phyloP scores from a whole-genome alignment of 139 green algal species.

The Chlorella vulgaris region DNA sequence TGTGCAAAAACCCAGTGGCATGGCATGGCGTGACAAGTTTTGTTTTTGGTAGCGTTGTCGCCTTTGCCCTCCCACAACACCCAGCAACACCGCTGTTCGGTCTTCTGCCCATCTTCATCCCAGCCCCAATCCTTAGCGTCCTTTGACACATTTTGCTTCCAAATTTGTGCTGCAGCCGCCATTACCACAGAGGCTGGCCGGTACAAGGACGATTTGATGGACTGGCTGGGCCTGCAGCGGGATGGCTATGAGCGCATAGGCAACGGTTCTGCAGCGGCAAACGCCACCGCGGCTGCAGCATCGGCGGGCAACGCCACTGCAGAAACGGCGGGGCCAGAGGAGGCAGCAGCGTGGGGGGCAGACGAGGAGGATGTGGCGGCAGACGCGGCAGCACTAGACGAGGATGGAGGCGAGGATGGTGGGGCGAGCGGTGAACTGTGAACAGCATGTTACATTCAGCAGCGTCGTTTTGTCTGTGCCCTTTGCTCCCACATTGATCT shows the following conservation, averaged over 20 bases:
- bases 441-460: no score
- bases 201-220: constrained; percentile 45
- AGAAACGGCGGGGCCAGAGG: not conserved
- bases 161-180: constrained; percentile 25
- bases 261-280: not conserved
- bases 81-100: not conserved
- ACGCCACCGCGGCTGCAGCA: not conserved
- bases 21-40: no score
- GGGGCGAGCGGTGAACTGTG: not conserved
- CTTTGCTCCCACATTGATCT: no score
- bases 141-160: no score
- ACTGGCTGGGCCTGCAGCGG: constrained; percentile 32
- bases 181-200: constrained; percentile 29
- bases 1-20: no score
- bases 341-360: not conserved
- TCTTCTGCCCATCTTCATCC: not conserved
- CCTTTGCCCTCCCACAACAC: no score
- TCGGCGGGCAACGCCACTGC: not conserved
- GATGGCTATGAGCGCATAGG: constrained; percentile 15
- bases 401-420: not conserved
- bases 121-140: no score
- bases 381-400: no score
- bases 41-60: no score
- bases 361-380: not conserved
- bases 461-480: no score